Conservation (phyloP, 768 basidiomycete species). For the Rubroboletus satanas region DNA sequence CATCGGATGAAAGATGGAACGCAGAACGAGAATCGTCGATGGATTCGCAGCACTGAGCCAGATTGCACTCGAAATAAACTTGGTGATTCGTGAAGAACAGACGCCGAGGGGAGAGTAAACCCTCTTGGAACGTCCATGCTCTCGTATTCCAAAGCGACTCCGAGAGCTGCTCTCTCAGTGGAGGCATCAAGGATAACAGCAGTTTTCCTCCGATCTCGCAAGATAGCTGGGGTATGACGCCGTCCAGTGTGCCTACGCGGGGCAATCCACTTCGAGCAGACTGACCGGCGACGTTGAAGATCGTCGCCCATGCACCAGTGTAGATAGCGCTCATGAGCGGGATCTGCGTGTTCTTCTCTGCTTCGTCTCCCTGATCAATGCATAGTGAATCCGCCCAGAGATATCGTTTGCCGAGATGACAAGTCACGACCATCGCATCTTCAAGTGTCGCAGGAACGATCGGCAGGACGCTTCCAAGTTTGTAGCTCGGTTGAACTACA, state of each 20-base stretch:
- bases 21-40: background rate
- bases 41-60: background rate
- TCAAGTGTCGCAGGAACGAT: background rate
- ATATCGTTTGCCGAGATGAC: background rate
- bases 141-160: background rate
- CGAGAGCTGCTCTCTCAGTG: background rate
- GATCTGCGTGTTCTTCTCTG: background rate
- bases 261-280: background rate
- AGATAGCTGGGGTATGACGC: background rate
- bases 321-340: background rate
- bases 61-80: background rate
- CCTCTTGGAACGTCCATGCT: slow-evolving; percentile 3
- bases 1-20: slow-evolving; percentile 1
- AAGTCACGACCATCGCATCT: background rate
- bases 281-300: background rate
- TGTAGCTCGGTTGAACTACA: background rate
- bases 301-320: background rate
- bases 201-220: background rate
- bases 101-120: background rate
- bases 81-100: background rate
- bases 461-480: background rate
- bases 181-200: background rate
- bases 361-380: background rate
- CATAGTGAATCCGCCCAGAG: background rate
- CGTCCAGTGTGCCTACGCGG: background rate